Evolutionary conservation across 164 flowering plant genomes (phyloP).

Genomic region (Liquidambar formosana): DNA sequence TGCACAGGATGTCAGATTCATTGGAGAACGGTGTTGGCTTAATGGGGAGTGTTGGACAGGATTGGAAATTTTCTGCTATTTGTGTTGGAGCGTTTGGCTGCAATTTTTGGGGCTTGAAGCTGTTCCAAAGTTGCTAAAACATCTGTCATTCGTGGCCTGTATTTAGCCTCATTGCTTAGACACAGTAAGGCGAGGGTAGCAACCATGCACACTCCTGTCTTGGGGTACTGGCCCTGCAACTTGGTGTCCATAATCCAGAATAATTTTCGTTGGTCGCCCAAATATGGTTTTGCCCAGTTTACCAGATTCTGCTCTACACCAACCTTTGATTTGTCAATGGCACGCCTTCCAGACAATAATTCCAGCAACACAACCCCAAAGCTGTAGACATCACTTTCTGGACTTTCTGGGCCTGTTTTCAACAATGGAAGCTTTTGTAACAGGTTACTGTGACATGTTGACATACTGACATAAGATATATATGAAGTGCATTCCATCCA

Average conservation of each 20-base stretch:
- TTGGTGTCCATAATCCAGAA: constrained; percentile 73
- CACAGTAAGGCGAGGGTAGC: constrained; percentile 70
- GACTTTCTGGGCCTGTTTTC: constrained; percentile 50
- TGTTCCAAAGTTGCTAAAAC: constrained; percentile 64
- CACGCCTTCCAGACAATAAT: constrained; percentile 59
- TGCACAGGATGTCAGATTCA: constrained; percentile 27
- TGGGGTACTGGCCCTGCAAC: constrained; percentile 51
- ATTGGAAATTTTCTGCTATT: constrained; percentile 16
- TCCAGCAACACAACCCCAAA: constrained; percentile 79
- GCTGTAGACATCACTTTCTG: constrained; percentile 79
- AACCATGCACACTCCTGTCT: constrained; percentile 63
- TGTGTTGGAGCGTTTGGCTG: constrained; percentile 30
- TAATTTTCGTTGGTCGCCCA: constrained; percentile 54
- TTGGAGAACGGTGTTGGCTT: constrained; percentile 36
- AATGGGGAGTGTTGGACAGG: constrained; percentile 33
- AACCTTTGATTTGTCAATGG: constrained; percentile 50
- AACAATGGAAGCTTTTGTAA: not conserved
- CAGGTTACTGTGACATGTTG: not conserved
- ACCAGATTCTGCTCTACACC: constrained; percentile 63
- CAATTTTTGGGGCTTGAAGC: constrained; percentile 44
- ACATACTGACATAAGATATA: not conserved
- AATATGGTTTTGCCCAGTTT: constrained; percentile 72
- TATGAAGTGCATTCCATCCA: not conserved
- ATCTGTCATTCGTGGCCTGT: constrained; percentile 67
- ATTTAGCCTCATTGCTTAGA: constrained; percentile 51